Evolutionary conservation across 2,329 filamentous ascomycete species (phyloP), one percentile per base, ranked within the genome.

Genomic region (Gnomoniopsis smithogilvyi): DNA sequence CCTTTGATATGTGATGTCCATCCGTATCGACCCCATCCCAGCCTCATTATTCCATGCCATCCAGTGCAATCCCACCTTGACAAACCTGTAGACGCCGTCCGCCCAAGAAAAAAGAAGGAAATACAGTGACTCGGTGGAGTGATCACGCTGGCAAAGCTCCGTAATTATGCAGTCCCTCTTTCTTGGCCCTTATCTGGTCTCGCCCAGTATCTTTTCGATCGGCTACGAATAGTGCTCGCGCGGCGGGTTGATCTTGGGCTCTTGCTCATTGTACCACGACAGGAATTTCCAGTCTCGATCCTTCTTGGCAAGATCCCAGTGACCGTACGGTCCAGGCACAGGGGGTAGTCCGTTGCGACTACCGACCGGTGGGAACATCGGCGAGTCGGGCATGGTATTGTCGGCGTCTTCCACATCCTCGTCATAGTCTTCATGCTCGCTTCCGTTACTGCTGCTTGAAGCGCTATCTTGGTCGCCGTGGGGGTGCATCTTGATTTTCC

Each of bases 231-330:
- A 60, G 11, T 59, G 59, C 21, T 61, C 58, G 19, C 48, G 36
- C 19, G 45, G 58, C 17, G 57, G 59, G 46, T 60, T 63, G 38
- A 52, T 61, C 59, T 56, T 63, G 34, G 61, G 61, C 51, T 61
- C 61, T 52, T 63, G 61, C 24, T 54, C 52, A 49, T 63, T 59
- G 45, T 58, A 63, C 48, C 60, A 63, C 15, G 49, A 46, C 48
- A 63, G 52, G 56, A 63, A 63, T 38, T 61, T 63, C 61, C 61
- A 63, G 55, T 63, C 61, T 17, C 59, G 61, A 2, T 56, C 61
- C 55, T 63, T 61, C 34, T 49, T 59, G 1, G 59, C 61, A 22
- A 63, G 59, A 11, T 63, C 61, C 61, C 61, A 63, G 33, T 61
- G 60, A n/a, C 61, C 61, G 26, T 63, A 63, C 7, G 49, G 30